A percentile compares a stretch with the other conserved stretches of the same genome.
phyloP scores from a whole-genome alignment of 2,329 filamentous ascomycete species.

The Cladophialophora yegresii region DNA sequence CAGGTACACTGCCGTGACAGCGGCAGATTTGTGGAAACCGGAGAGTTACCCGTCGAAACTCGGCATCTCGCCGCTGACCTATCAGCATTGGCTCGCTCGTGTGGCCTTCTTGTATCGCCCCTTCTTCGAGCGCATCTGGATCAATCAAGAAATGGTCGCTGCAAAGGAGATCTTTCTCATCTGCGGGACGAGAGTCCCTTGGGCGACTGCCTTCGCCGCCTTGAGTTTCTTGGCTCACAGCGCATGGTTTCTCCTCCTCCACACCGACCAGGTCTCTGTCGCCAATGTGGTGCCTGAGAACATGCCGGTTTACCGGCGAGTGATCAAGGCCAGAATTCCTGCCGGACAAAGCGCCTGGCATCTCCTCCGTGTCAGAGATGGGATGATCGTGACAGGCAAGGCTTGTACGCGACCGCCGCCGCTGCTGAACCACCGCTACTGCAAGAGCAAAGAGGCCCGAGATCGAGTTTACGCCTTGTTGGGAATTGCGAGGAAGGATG shows the following conservation, averaged over 20 bases:
- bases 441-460: background rate
- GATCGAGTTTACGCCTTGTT: background rate
- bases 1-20: background rate
- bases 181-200: background rate
- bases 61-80: background rate
- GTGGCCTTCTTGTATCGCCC: background rate
- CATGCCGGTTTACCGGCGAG: background rate
- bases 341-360: background rate
- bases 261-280: background rate
- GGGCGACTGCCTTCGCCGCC: background rate
- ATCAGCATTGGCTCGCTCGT: background rate
- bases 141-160: background rate
- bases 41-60: background rate
- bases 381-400: background rate
- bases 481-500: background rate
- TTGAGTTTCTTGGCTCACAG: background rate
- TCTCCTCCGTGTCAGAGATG: background rate
- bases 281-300: background rate
- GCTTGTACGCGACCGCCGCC: background rate
- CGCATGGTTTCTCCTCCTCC: background rate
- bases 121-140: background rate
- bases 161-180: background rate
- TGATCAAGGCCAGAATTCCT: background rate
- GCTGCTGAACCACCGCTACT: background rate
- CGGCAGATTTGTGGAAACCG: background rate